Evolutionary conservation across 805 yeast genomes (phyloP), one percentile per base, ranked within the genome.

Genomic region (Myxozyma neotropica): DNA sequence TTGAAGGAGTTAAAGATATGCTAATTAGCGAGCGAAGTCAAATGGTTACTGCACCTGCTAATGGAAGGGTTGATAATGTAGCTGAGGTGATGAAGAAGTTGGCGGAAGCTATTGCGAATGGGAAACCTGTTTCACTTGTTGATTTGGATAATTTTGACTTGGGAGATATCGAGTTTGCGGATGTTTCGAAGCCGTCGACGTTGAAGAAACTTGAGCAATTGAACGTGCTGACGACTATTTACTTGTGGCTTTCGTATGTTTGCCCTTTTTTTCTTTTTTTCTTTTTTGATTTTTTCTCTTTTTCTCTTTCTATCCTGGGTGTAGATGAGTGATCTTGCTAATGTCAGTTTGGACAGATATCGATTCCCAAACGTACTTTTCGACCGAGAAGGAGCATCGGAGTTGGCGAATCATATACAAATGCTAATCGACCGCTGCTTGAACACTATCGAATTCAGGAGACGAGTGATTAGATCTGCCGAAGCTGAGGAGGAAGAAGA

Each of bases 221-320:
- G 29, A 58, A 67, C 59, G 10, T 29, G 40, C 40, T 53, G 19
- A 48, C 65, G 17, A 52, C 53, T 8, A 67, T 88, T 5, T 93
- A 83, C 69, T 76, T 89, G 70, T 93, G 99, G 99, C 77, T 93
- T 62, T 80, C 88, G 55, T 59, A 60, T 71, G 77, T 97, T 68
- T 93, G 87, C 77, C 96, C 97, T 0, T 83, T 86, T 31, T 79
- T 83, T 52, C 89, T 91, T 67, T 81, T 87, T 17, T 96, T n/a
- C n/a, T n/a, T n/a, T n/a, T n/a, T n/a, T n/a, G n/a, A n/a, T n/a
- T n/a, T n/a, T n/a, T n/a, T n/a, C n/a, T n/a, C n/a, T n/a, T n/a
- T n/a, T n/a, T n/a, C n/a, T n/a, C n/a, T n/a, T n/a, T n/a, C n/a
- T n/a, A n/a, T n/a, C n/a, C n/a, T n/a, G n/a, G n/a, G n/a, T n/a